Evolutionary conservation across 2,329 filamentous ascomycete species (phyloP), one percentile per base, ranked within the genome.

Genomic region (Didymella arachidicola): DNA sequence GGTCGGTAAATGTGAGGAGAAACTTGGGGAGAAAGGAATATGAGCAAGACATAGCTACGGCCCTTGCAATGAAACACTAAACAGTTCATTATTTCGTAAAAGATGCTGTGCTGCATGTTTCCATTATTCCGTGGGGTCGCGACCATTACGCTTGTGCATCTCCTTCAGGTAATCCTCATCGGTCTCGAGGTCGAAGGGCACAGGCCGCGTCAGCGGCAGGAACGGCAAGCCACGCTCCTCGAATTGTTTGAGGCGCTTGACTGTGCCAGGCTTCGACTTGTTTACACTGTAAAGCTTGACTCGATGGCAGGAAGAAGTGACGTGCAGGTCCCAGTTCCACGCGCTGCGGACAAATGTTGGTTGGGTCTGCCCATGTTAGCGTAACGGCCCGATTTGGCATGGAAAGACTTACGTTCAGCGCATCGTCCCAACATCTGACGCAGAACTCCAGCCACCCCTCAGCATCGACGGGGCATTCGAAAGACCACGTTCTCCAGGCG

Each of bases 321-420:
- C 86, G 66, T 89, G 87, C 19, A 89, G 73, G 16, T 84, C 87
- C 86, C 86, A 89, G 66, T 89, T 89, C 79, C 79, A 81, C 46
- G 79, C 78, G 38, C 72, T 76, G 42, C 79, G 71, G 44, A 81
- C 78, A 61, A 68, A 78, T 0, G 77, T 78, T 8, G 79, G 79
- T 62, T 81, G 79, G 1, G 79, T 81, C 68, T 73, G 18, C 18
- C 2, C 2, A 38, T 8, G 50, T 69, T 29, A 69, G 67, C 47
- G 32, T 44, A 11, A 11, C 27, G 6, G 11, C 27, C 22, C 22
- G 22, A 22, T 22, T 22, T 22, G 0, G 22, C 22, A 22, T 22
- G 22, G 22, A 22, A 22, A 10, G 12, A 65, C 71, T 64, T 62
- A 70, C 72, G 58, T 81, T 81, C 57, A 81, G 54, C n/a, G 79